Evolutionary conservation across 805 yeast genomes (phyloP), one percentile per base, ranked within the genome.

Genomic region (Schizosaccharomyces japonicus): DNA sequence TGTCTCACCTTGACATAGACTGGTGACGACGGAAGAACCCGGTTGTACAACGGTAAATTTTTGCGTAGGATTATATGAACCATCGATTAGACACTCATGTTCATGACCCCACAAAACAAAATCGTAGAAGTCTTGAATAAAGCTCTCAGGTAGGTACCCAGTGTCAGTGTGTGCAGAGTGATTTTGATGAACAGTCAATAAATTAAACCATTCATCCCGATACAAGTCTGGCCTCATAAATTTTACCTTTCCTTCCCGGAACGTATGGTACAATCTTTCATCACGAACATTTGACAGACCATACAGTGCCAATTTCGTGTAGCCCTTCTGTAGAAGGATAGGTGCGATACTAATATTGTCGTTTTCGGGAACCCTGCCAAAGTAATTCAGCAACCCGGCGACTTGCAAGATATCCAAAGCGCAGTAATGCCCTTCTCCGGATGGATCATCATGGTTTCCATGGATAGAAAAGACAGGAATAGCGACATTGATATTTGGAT

Each of bases 21-120:
- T 77, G 0, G 98, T 90, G 0, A 94, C 95, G 15, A 90, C 80
- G 0, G 94, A 80, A 1, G 94, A 81, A 0, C 98, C 98, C 0
- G 94, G 90, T 58, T 84, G 95, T 33, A 90, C 66, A 0, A 84
- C 83, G 49, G 74, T 74, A 57, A 87, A 83, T 1, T 77, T 78
- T 2, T 70, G 70, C 8, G 67, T 68, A 1, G 73, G 65, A 50
- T 69, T 71, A 3, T 55, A 50, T 1, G 66, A 69, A 0, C 93
- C 74, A 50, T 72, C 73, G 1, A 87, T 81, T 3, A 77, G 68
- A 57, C 95, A 83, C 58, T 90, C 95, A 61, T 90, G 98, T 59
- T 90, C 98, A 60, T 90, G 98, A 15, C 98, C 98, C 98, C 98
- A 90, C 1, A 85, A 63, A 0, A 90, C 76, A 49, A 87, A 66